phyloP scores from a whole-genome alignment of 2,329 filamentous ascomycete species.

The Colletotrichum horii region DNA sequence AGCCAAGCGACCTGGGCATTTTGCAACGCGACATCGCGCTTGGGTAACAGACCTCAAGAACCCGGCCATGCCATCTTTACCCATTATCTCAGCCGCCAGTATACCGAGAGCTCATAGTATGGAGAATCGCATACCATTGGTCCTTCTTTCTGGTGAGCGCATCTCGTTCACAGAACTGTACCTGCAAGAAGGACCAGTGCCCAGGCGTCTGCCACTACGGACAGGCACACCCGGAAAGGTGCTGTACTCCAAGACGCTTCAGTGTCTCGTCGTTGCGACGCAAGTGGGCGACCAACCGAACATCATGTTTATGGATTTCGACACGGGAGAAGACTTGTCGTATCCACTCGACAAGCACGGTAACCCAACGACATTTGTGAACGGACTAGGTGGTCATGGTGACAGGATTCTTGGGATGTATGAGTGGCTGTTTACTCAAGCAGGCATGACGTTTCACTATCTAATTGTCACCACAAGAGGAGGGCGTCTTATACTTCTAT shows the following conservation, averaged over 20 bases:
- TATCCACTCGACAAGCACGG: slow-evolving; percentile 46
- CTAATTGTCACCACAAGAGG: slow-evolving; percentile 64
- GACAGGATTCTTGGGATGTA: slow-evolving; percentile 66
- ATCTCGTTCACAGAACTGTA: slow-evolving; percentile 61
- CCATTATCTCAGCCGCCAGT: slow-evolving; percentile 52
- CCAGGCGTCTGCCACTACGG: slow-evolving; percentile 51
- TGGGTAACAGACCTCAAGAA: slow-evolving; percentile 58
- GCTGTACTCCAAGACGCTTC: slow-evolving; percentile 58
- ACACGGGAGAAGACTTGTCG: slow-evolving; percentile 58
- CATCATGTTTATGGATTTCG: slow-evolving; percentile 61
- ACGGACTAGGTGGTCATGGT: slow-evolving; percentile 58
- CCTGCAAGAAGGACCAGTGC: slow-evolving; percentile 48
- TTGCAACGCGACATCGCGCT: slow-evolving; percentile 48
- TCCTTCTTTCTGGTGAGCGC: slow-evolving; percentile 54
- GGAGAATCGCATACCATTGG: slow-evolving; percentile 45
- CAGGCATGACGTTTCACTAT: slow-evolving; percentile 64
- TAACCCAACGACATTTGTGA: slow-evolving; percentile 52
- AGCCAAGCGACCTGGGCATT: slow-evolving; percentile 28
- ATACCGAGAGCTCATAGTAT: slow-evolving; percentile 44
- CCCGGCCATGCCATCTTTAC: slow-evolving; percentile 48
- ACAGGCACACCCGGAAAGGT: slow-evolving; percentile 54
- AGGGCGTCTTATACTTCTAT: slow-evolving; percentile 61
- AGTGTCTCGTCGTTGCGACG: slow-evolving; percentile 60
- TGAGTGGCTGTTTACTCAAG: slow-evolving; percentile 67
- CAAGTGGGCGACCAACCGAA: slow-evolving; percentile 47